These are phyloP conservation scores for Canavalia ensiformis DNA, from an alignment of 306 rosid genomes.

Conservation along the genomic window DNA sequence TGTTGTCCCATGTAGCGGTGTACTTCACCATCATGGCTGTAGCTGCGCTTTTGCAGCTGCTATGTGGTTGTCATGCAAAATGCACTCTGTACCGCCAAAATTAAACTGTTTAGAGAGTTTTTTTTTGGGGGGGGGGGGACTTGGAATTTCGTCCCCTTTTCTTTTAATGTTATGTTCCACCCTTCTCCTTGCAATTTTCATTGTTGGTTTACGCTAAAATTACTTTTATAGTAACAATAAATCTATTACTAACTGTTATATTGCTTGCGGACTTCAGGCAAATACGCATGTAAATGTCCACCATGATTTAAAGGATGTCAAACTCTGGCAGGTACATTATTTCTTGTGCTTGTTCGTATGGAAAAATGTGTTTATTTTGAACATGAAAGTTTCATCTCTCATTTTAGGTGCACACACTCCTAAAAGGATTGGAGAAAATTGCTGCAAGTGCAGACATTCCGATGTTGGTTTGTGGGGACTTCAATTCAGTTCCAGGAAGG, in stretches of 20 bases:
- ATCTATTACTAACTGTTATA: slow-evolving; percentile 22
- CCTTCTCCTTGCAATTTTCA: neutral
- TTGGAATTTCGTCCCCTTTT: no score
- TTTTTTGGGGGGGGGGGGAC: no score
- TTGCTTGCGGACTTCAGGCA: slow-evolving; percentile 68
- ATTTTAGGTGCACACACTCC: slow-evolving; percentile 88
- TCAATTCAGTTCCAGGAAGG: slow-evolving; percentile 99
- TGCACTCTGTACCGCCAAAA: no score
- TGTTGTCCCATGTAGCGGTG: no score
- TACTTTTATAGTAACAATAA: slow-evolving; percentile 30
- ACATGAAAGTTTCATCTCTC: slow-evolving; percentile 30
- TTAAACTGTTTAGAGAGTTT: no score
- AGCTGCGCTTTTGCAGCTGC: no score
- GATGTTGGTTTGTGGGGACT: slow-evolving; percentile 99
- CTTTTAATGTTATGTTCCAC: neutral
- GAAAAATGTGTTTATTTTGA: slow-evolving; percentile 1
- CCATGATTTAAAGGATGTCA: slow-evolving; percentile 91
- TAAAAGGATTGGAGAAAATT: slow-evolving; percentile 97
- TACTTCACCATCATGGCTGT: no score
- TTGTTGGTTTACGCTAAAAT: slow-evolving; percentile 10
- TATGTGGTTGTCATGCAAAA: no score
- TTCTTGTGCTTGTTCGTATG: slow-evolving; percentile 36
- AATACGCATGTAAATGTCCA: slow-evolving; percentile 91
- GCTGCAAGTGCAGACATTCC: slow-evolving; percentile 99
- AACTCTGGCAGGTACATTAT: slow-evolving; percentile 90